phyloP scores from a whole-genome alignment of 164 flowering plant species.

The Taxillus chinensis region DNA sequence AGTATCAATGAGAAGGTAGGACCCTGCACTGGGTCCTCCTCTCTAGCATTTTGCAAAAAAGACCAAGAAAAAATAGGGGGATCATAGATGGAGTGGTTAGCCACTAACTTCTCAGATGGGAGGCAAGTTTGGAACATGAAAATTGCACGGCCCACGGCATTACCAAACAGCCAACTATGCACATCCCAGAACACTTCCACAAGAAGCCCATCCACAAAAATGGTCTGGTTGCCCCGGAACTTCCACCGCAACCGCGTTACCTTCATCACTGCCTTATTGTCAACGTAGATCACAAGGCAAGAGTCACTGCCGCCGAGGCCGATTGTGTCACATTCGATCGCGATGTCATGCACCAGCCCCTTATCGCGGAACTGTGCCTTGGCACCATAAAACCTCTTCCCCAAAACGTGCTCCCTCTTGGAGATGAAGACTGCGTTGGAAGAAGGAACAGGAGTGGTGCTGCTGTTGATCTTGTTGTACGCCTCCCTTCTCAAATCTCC shows the following conservation, averaged over 20 bases:
- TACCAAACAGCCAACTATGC: slow-evolving; percentile 45
- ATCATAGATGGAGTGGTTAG: slow-evolving; percentile 9
- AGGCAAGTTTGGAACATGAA: slow-evolving; percentile 43
- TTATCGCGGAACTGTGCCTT: slow-evolving; percentile 33
- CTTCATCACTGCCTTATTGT: slow-evolving; percentile 31
- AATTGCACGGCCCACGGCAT: slow-evolving; percentile 28
- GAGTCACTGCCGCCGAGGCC: slow-evolving; percentile 17
- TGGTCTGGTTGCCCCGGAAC: slow-evolving; percentile 40
- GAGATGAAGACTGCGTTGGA: slow-evolving; percentile 22
- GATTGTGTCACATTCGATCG: slow-evolving; percentile 25
- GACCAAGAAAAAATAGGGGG: slow-evolving; percentile 18
- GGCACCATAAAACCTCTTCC: slow-evolving; percentile 25
- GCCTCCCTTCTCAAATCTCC: slow-evolving; percentile 35
- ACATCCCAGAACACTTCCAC: slow-evolving; percentile 56
- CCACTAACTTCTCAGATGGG: slow-evolving; percentile 29
- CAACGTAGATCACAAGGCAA: slow-evolving; percentile 29
- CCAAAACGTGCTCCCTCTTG: slow-evolving; percentile 35
- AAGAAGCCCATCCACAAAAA: slow-evolving; percentile 35
- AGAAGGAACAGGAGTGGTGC: slow-evolving; percentile 10
- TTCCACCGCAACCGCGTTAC: slow-evolving; percentile 47
- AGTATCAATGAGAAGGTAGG: slow-evolving; percentile 33
- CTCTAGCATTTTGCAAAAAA: slow-evolving; percentile 22
- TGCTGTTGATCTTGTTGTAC: slow-evolving; percentile 18
- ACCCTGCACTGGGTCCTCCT: slow-evolving; percentile 15
- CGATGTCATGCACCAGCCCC: slow-evolving; percentile 24